These are phyloP conservation scores for Crepidotus variabilis DNA, from an alignment of 768 basidiomycete genomes.

Conservation along the genomic window DNA sequence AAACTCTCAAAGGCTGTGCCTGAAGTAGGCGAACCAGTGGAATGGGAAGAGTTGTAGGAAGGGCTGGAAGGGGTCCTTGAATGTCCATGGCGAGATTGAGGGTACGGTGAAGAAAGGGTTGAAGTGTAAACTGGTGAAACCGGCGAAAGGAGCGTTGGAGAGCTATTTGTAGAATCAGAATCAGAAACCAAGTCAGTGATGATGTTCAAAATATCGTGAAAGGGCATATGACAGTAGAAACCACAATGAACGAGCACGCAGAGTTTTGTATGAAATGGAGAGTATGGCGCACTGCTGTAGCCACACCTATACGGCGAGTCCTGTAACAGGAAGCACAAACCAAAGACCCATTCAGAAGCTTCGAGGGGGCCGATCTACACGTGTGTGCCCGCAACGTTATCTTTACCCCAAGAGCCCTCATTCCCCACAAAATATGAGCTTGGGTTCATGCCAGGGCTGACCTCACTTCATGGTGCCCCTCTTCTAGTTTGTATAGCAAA, in stretches of 20 bases:
- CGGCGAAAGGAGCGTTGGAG: not conserved
- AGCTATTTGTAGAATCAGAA: not conserved
- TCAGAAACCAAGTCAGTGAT: constrained; percentile 4
- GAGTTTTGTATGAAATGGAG: not conserved
- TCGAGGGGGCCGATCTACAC: not conserved
- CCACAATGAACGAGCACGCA: not conserved
- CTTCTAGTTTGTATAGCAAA: not conserved
- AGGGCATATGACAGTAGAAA: constrained; percentile 7
- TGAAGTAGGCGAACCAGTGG: not conserved
- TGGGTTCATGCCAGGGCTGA: too few relatives aligned
- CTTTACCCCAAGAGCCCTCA: not conserved
- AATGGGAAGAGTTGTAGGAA: not conserved
- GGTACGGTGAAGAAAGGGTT: not conserved
- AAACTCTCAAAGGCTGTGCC: constrained; percentile 44
- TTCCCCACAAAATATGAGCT: too few relatives aligned
- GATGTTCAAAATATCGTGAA: constrained; percentile 7
- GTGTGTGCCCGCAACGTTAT: not conserved
- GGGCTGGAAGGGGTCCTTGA: not conserved
- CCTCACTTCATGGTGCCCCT: not conserved
- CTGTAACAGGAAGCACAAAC: not conserved
- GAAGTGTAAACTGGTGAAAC: constrained; percentile 3
- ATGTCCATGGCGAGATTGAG: not conserved
- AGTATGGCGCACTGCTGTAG: not conserved
- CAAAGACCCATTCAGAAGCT: not conserved
- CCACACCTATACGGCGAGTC: not conserved